Evolutionary conservation across 2,329 filamentous ascomycete genomes (phyloP).

Genomic region (Colletotrichum simmondsii): DNA sequence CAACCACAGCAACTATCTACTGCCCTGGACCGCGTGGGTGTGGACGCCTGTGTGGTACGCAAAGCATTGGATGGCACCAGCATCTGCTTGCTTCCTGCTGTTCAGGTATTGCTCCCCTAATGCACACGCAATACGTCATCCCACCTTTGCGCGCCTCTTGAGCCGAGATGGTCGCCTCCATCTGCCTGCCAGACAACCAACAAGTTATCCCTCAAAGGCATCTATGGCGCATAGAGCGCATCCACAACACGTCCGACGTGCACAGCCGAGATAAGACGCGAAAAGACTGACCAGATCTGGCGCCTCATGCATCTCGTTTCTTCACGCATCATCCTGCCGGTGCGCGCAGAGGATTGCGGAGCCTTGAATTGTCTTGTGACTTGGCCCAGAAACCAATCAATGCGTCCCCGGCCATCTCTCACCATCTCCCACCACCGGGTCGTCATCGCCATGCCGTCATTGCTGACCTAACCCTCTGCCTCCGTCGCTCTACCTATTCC

Average conservation of each 20-base stretch:
- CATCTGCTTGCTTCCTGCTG: neutral
- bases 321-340: slow-evolving; percentile 11
- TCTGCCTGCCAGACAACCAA: neutral
- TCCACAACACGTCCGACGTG: neutral
- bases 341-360: slow-evolving; percentile 20
- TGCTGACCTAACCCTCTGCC: neutral
- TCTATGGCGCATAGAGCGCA: slow-evolving; percentile 9
- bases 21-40: neutral
- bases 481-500: neutral
- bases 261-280: neutral
- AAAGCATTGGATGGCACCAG: neutral
- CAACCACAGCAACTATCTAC: neutral
- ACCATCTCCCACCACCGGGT: neutral
- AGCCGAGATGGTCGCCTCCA: neutral
- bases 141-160: neutral
- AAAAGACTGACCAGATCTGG: neutral
- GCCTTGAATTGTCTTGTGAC: slow-evolving; percentile 23
- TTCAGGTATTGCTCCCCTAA: neutral
- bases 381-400: slow-evolving; percentile 23
- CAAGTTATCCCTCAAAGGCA: neutral
- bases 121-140: slow-evolving; percentile 6
- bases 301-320: slow-evolving; percentile 17
- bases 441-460: slow-evolving; percentile 29
- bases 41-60: neutral
- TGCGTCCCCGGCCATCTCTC: neutral